These are phyloP conservation scores for Plasmodium ovale DNA, from an alignment of 169 alveolate species.

Conservation along the genomic window DNA sequence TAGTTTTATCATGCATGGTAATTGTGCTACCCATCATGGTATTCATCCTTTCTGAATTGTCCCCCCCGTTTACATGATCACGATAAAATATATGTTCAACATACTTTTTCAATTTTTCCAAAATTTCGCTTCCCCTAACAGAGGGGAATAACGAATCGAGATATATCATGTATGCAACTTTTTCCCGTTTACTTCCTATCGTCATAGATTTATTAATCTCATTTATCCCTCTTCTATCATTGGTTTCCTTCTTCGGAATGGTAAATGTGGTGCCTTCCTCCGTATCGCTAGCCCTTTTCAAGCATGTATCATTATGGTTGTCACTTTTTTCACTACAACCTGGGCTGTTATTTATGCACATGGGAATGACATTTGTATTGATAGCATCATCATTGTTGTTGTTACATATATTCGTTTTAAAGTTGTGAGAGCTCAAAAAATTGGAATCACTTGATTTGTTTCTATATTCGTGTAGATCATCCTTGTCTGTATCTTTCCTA, in stretches of 20 bases:
- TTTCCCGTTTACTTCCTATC: neutral
- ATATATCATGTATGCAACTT: slow-evolving; percentile 77
- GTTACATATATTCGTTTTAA: neutral
- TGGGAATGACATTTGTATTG: neutral
- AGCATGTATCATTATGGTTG: neutral
- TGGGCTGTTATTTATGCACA: no score
- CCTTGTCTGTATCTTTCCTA: neutral
- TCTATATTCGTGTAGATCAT: neutral
- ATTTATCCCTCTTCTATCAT: neutral
- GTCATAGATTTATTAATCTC: slow-evolving; percentile 10
- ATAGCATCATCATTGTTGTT: neutral
- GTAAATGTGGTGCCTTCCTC: neutral
- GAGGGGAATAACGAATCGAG: slow-evolving; percentile 79
- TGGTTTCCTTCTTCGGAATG: neutral
- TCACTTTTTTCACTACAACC: neutral
- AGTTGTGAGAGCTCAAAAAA: neutral
- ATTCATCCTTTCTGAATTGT: neutral
- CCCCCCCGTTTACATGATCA: slow-evolving; percentile 2
- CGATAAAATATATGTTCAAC: slow-evolving; percentile 31
- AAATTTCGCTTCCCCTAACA: slow-evolving; percentile 41
- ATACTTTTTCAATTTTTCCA: slow-evolving; percentile 44
- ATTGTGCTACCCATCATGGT: neutral
- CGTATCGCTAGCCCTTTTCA: neutral
- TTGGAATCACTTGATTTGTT: slow-evolving; percentile 29
- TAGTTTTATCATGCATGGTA: no score